Evolutionary conservation across 225 moss, liverwort and hornwort species (phyloP).

Genomic region (Ulota crispa): DNA sequence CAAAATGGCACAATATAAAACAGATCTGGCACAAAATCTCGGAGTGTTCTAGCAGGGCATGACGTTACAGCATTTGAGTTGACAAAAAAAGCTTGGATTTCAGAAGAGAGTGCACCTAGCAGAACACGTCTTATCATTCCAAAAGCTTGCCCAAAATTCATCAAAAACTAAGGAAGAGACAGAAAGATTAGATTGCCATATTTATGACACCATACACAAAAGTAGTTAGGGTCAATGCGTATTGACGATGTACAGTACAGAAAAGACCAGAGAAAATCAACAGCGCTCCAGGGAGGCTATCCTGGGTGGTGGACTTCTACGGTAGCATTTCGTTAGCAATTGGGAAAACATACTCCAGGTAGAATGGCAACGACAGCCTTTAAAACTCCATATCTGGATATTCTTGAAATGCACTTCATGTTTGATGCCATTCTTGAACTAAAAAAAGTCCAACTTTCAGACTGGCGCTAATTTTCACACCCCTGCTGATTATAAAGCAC

Average conservation of each 20-base stretch:
- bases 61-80: neutral
- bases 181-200: neutral
- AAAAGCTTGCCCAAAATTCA: neutral
- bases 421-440: neutral
- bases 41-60: neutral
- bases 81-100: neutral
- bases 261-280: neutral
- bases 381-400: conserved; percentile 23
- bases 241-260: neutral
- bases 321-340: neutral
- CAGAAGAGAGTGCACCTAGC: neutral
- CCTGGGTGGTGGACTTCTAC: neutral
- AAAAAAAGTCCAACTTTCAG: neutral
- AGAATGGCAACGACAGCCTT: conserved; percentile 5
- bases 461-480: neutral
- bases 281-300: neutral
- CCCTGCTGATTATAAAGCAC: neutral
- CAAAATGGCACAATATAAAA: neutral
- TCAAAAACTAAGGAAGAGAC: neutral
- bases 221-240: neutral
- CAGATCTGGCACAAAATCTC: neutral
- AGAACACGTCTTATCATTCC: neutral
- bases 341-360: neutral
- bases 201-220: neutral
- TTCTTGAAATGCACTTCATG: neutral